Evolutionary conservation across 345 rosid species (phyloP), one percentile per base, ranked within the genome.

Genomic region (Laguncularia racemosa): DNA sequence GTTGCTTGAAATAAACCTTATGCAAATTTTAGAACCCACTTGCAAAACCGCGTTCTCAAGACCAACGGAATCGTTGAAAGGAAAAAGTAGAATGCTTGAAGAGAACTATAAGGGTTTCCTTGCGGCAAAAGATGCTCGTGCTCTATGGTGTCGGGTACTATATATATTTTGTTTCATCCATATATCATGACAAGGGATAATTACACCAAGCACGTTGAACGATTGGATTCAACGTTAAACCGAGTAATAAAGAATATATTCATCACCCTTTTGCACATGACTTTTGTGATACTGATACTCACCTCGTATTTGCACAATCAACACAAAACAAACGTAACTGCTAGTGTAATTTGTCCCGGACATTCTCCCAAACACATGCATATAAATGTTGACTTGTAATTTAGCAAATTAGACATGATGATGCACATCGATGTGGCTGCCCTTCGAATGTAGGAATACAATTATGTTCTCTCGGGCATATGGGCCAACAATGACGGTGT

Each of bases 141-240:
- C 72, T 16, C 52, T 20, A 9, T 74, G 75, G 78, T 74, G 78
- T 16, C 59, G 75, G 69, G 78, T 74, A 33, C 28, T 26, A 61
- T n/a, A n/a, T n/a, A n/a, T n/a, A n/a, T n/a, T n/a, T n/a, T n/a
- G n/a, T n/a, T n/a, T n/a, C n/a, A n/a, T n/a, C n/a, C n/a, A n/a
- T n/a, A n/a, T n/a, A n/a, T n/a, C n/a, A n/a, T n/a, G n/a, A n/a
- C n/a, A 23, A 23, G 3, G 5, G 28, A 23, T 23, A 2, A 1
- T 23, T 23, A 23, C 28, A 23, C 28, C 28, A 23, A 23, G 28
- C 28, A 23, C 28, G n/a, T n/a, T n/a, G n/a, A n/a, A n/a, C n/a
- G n/a, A n/a, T n/a, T n/a, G n/a, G n/a, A n/a, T n/a, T n/a, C n/a
- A n/a, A n/a, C 28, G 5, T 23, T 23, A 23, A 6, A 23, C 28